Base-by-base conservation (phyloP, 306 rosid genomes). In the Dryas octopetala region DNA sequence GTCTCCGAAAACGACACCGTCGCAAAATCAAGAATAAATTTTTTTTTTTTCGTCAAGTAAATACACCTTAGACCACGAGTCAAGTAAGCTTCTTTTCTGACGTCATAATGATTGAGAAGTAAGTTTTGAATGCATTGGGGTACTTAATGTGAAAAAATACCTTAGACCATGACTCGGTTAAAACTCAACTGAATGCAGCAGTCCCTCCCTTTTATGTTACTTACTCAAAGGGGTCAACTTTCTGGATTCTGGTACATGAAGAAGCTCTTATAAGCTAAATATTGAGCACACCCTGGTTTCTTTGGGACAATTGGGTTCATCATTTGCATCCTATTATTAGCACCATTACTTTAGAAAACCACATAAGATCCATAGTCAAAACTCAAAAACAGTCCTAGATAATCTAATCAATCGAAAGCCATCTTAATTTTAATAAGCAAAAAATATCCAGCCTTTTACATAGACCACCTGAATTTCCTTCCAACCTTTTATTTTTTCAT, bases 391-490 rank as follows among this genome's bases (percentile, higher is more conserved):
- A 64, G 71, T 26, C 16, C 41, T 32, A 68, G 32, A 63, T 72
- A 63, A 54, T 58, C 19, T 26, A 64, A 51, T 49, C 17, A 68
- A 26, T 32, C 63, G 9, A 73, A 50, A 9, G 47, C 4, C 44
- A 79, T 48, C 74, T 50, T 44, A 71, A 66, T 44, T 70, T 44
- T 59, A 66, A 49, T 67, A 65, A 51, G 68, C 70, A 50, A 66
- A 59, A 54, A 4, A 46, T 9, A 78, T 32, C 74, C 74, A 58
- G 61, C 66, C 62, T 63, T 79, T 55, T 70, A 70, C 84, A 70
- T 9, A 45, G 65, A 53, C 12, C 12, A 48, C 73, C 59, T 46
- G 16, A 40, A 62, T 12, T 70, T 76, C 68, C 74, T 60, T 49
- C 69, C 60, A 9, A 16, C 55, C 49, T 40, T 66, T 73, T 62